Conservation (phyloP, 2,329 filamentous ascomycete genomes). For the Capronia americana region DNA sequence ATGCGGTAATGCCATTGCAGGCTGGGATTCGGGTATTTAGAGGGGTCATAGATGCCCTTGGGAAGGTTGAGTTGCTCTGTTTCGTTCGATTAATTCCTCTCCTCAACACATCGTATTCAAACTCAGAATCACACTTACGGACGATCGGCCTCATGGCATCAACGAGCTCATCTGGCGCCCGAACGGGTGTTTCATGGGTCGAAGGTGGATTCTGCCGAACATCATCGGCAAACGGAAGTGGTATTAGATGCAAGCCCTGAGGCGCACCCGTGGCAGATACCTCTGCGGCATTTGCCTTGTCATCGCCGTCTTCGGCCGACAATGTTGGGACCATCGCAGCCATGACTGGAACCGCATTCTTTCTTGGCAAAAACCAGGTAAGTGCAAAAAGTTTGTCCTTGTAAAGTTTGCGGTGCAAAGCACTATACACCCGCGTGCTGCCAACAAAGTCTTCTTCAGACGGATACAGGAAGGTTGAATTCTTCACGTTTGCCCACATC, state of each 20-base stretch:
- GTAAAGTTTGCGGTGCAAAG: conserved; percentile 85
- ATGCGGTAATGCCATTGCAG: conserved; percentile 98
- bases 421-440: conserved; percentile 90
- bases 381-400: conserved; percentile 80
- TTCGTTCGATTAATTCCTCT: conserved; percentile 12
- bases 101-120: not conserved
- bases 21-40: conserved; percentile 87
- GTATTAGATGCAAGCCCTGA: conserved; percentile 61
- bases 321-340: conserved; percentile 75
- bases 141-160: conserved; percentile 83
- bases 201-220: conserved; percentile 75
- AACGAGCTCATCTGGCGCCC: conserved; percentile 72
- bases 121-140: conserved; percentile 43
- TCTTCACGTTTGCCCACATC: conserved; percentile 83
- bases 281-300: conserved; percentile 32
- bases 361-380: conserved; percentile 85
- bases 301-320: conserved; percentile 27
- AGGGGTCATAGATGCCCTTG: conserved; percentile 80
- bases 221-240: conserved; percentile 88
- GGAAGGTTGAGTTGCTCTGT: conserved; percentile 81
- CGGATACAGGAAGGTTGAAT: conserved; percentile 91
- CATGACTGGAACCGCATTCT: conserved; percentile 78
- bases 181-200: conserved; percentile 52
- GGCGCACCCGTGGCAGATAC: conserved; percentile 38
- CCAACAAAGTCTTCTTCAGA: conserved; percentile 89